Conservation (phyloP, 257 asterid genomes). For the Petunia secreta region DNA sequence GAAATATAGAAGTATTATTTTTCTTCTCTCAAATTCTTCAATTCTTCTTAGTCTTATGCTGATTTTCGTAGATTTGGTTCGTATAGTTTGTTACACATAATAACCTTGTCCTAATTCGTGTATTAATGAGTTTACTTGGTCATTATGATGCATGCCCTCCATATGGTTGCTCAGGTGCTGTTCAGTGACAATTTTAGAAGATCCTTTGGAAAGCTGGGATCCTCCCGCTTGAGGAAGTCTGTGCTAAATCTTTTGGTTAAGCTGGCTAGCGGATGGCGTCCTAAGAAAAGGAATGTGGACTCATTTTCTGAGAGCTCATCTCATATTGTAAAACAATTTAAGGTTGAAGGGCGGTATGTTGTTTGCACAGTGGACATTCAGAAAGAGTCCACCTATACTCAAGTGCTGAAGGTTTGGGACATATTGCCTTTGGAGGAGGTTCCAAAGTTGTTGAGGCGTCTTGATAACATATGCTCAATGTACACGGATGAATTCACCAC, state of each 20-base stretch:
- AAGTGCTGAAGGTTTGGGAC: slow-evolving; percentile 72
- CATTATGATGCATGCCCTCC: not conserved
- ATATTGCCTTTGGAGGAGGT: slow-evolving; percentile 51
- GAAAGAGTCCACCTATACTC: slow-evolving; percentile 46
- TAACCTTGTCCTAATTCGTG: not conserved
- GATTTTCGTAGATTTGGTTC: not conserved
- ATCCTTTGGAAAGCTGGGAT: slow-evolving; percentile 48
- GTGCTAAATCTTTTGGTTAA: slow-evolving; percentile 46
- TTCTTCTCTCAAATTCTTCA: no score
- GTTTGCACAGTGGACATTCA: slow-evolving; percentile 59
- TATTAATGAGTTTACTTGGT: not conserved
- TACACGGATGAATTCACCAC: slow-evolving; percentile 53
- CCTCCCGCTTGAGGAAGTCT: slow-evolving; percentile 41
- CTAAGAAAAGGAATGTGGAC: slow-evolving; percentile 55
- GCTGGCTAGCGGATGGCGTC: slow-evolving; percentile 78
- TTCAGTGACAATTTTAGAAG: slow-evolving; percentile 60
- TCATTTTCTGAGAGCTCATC: slow-evolving; percentile 47
- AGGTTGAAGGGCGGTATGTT: slow-evolving; percentile 47
- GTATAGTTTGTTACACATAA: not conserved
- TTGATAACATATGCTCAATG: slow-evolving; percentile 54
- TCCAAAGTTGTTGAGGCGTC: slow-evolving; percentile 48
- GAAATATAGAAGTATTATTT: no score
- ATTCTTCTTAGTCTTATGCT: no score
- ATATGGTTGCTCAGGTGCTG: slow-evolving; percentile 45
- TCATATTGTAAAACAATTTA: slow-evolving; percentile 51